A percentile compares a stretch with the other conserved stretches of the same genome.
Conservation (phyloP, 2,329 filamentous ascomycete species). For the Aureobasidium sp. region DNA sequence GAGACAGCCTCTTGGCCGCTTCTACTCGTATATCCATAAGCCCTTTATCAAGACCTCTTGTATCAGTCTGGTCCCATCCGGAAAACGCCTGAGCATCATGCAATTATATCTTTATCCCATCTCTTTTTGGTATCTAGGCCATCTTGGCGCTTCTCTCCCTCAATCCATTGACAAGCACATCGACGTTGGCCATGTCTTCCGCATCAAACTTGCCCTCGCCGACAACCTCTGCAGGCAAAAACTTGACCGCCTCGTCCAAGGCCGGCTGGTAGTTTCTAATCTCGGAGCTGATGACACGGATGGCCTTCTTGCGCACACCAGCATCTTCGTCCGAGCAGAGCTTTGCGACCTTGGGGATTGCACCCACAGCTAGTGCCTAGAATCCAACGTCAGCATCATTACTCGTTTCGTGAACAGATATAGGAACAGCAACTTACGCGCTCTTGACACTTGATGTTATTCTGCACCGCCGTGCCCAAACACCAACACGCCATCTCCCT, state of each 20-base stretch:
- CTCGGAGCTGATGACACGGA: slow-evolving; percentile 80
- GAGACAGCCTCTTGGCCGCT: neutral
- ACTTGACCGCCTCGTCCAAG: slow-evolving; percentile 58
- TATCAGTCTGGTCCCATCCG: neutral
- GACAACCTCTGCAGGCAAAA: slow-evolving; percentile 56
- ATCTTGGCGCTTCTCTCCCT: slow-evolving; percentile 21
- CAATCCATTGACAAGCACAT: slow-evolving; percentile 38
- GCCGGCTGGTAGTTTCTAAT: slow-evolving; percentile 83
- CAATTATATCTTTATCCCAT: neutral
- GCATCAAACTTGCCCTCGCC: slow-evolving; percentile 60
- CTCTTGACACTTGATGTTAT: slow-evolving; percentile 82
- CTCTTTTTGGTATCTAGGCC: neutral
- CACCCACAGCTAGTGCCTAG: slow-evolving; percentile 53
- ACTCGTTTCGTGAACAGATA: slow-evolving; percentile 12
- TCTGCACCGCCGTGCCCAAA: slow-evolving; percentile 89
- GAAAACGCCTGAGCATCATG: neutral
- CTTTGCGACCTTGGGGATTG: slow-evolving; percentile 61
- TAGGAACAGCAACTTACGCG: slow-evolving; percentile 37
- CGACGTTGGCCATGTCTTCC: slow-evolving; percentile 77
- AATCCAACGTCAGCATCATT: slow-evolving; percentile 11
- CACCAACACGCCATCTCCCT: slow-evolving; percentile 90
- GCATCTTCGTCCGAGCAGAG: slow-evolving; percentile 56
- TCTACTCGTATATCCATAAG: slow-evolving; percentile 2
- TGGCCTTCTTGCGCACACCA: slow-evolving; percentile 73
- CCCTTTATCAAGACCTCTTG: neutral